Evolutionary conservation across 1,284 basidiomycete genomes (phyloP).

Genomic region (Pascua guehoae): DNA sequence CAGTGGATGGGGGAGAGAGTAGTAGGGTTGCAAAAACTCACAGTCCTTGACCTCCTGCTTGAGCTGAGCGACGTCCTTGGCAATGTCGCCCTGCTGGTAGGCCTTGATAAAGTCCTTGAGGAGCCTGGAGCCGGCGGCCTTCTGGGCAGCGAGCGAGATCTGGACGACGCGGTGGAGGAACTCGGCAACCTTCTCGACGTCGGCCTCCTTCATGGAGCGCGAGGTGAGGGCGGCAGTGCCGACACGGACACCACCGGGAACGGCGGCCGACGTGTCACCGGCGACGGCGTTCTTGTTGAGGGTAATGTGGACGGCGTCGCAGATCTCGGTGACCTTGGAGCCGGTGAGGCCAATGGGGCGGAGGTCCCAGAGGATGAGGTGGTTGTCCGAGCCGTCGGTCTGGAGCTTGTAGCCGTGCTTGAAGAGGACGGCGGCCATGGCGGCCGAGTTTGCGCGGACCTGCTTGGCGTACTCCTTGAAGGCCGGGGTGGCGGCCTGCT

Average conservation of each 20-base stretch:
- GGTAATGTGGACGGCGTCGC: conserved; percentile 92
- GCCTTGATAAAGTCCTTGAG: conserved; percentile 93
- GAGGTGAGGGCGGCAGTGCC: conserved; percentile 93
- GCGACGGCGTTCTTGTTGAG: conserved; percentile 62
- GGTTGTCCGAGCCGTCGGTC: conserved; percentile 95
- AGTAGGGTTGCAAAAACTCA: conserved; percentile 4
- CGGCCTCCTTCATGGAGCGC: conserved; percentile 79
- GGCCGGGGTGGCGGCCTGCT: conserved; percentile 84
- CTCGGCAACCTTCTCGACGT: conserved; percentile 77
- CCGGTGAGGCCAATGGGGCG: conserved; percentile 93
- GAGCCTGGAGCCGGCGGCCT: conserved; percentile 90
- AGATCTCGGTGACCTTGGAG: conserved; percentile 97
- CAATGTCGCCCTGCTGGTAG: conserved; percentile 71
- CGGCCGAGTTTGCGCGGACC: conserved; percentile 81
- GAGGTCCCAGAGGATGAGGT: conserved; percentile 96
- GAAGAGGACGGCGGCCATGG: conserved; percentile 69
- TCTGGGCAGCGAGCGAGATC: conserved; percentile 79
- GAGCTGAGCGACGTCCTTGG: conserved; percentile 49
- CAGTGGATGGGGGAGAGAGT: neutral
- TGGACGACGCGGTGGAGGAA: conserved; percentile 92
- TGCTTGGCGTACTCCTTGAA: conserved; percentile 94
- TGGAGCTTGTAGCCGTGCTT: conserved; percentile 89
- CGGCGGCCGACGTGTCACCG: conserved; percentile 67
- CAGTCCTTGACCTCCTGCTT: conserved; percentile 45
- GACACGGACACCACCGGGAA: conserved; percentile 95